Evolutionary conservation across 2,329 filamentous ascomycete species (phyloP), one percentile per base, ranked within the genome.

Genomic region (Annulohypoxylon truncatum): DNA sequence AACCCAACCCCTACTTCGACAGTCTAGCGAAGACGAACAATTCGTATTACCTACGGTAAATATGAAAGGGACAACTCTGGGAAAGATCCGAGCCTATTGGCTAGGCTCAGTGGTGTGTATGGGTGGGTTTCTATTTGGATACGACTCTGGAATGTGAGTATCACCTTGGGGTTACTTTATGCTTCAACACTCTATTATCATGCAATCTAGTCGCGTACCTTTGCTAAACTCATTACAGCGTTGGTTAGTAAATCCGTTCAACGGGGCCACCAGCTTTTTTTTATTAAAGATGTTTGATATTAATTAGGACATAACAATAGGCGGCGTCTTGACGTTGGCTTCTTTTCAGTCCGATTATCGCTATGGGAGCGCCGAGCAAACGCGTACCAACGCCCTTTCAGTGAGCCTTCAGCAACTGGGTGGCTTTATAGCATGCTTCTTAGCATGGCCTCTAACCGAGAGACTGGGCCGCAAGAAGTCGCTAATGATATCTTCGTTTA

Each of bases 21-120:
- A 53, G 29, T 58, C 22, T 24, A 24, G 18, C 22, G 64, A 68
- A 18, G 33, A 42, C 50, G 62, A 67, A 26, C 26, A 44, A 47
- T 15, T 24, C 22, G 15, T 18, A 57, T 15, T 12, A 8, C 20
- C 4, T 1, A 7, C 26, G 50, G 31, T 31, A 9, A 61, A 51
- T n/a, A 73, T 77, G 75, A 74, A 73, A 35, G 64, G 67, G 26
- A 73, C 72, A 7, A 67, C 64, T 3, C 66, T 75, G 20, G 82
- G 82, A 22, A 80, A 75, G 56, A 68, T 83, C 31, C 77, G 84
- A 60, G 82, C 83, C 28, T 87, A 85, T 72, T 86, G 81, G 79
- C 78, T 87, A 8, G 83, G 82, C 2, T 77, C 77, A 1, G 81
- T 86, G 2, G 81, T 85, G 10, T 87, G 83, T 68, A 81, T 84